These are phyloP conservation scores for Benincasa hispida DNA, from an alignment of 306 rosid species.

Conservation along the genomic window DNA sequence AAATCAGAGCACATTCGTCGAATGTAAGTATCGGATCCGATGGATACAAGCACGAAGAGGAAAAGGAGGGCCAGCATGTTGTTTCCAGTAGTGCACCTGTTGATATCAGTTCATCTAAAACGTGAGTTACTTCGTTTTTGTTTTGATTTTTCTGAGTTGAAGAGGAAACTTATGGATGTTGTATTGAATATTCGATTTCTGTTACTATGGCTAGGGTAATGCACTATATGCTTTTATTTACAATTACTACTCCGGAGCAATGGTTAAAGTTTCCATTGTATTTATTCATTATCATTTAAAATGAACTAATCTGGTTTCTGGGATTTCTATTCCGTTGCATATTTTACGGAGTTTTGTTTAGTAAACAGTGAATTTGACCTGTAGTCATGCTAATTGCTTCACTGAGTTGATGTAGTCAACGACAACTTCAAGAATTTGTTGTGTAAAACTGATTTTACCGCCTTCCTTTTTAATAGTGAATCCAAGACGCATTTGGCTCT, in stretches of 20 bases:
- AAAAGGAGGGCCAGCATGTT: conserved; percentile 26
- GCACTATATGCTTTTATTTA: background rate
- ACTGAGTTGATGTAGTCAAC: background rate
- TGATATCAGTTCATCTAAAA: conserved; percentile 32
- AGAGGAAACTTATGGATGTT: background rate
- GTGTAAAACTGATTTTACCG: background rate
- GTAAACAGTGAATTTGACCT: background rate
- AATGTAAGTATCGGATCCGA: conserved; percentile 60
- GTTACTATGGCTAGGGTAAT: background rate
- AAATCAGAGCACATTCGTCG: conserved; percentile 54
- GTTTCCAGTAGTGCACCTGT: conserved; percentile 19
- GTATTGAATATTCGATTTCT: background rate
- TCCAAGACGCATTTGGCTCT: background rate
- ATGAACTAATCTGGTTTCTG: background rate
- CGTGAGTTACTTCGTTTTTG: conserved; percentile 35
- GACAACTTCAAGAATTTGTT: background rate
- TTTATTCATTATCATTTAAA: background rate
- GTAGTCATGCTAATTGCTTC: background rate
- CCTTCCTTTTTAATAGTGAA: background rate
- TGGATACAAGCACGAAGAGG: conserved; percentile 44
- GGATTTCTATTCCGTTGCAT: background rate
- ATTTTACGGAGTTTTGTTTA: background rate
- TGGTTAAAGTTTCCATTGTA: background rate
- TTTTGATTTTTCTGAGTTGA: background rate
- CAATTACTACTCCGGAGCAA: background rate